Base-by-base conservation (phyloP, 2,329 filamentous ascomycete genomes). In the Claviceps sp. region DNA sequence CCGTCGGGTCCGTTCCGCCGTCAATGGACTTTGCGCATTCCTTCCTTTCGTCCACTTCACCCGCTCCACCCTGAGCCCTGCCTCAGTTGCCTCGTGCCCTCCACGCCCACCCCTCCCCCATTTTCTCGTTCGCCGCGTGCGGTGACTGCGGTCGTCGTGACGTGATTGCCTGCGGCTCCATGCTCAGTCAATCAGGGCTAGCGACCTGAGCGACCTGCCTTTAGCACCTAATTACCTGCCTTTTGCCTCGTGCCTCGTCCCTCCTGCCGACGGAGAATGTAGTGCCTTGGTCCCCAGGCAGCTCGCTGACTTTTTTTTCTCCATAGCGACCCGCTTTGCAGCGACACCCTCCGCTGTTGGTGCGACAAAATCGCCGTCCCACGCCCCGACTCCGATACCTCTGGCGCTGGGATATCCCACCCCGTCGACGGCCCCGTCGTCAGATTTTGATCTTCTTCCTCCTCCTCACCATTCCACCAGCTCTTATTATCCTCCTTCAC, bases 401-500 rank as follows among this genome's bases (percentile, higher is more conserved):
- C 46, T 47, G 26, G 47, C 47, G 47, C 46, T 47, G 26, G 47
- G 22, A 37, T 47, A 43, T 54, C 22, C 50, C 54, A 52, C n/a
- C 34, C 47, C 50, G 40, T 42, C 51, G 4, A 50, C 55, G 42
- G 53, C 46, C 44, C 47, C 50, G 48, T 50, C 50, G 50, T 34
- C 30, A 11, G 30, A 34, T 34, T 34, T 34, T 34, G 47, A 54
- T 19, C 49, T 43, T 34, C 45, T 44, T 26, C 37, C 47, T 13
- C 34, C 40, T 8, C 51, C 48, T 13, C 48, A 50, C 37, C 51
- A 46, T 50, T 52, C 55, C 5, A 48, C 51, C 58, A 66, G 58
- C 54, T 62, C 60, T 55, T 67, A 70, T 42, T 71, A 68, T 10
- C 71, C 69, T 8, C 73, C 73, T 40, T 10, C 37, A 7, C 37